Percentiles rank a stretch among this genome's conserved stretches.
Conservation (phyloP, 192 early-diverging fungal genomes). For the Cetraspora pellucida region DNA sequence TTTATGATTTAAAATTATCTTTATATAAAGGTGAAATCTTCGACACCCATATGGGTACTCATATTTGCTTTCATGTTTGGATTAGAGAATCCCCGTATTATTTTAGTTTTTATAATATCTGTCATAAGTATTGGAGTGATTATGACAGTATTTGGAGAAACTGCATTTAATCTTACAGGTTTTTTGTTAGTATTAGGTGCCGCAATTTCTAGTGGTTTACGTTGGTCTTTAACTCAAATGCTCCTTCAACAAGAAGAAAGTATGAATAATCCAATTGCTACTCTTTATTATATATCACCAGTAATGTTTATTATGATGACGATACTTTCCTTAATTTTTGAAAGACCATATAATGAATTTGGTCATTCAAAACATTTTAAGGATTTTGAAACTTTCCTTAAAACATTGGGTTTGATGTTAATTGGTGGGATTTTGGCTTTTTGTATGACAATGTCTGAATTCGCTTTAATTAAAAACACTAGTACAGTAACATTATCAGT, state of each 20-base stretch:
- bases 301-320: conserved; percentile 72
- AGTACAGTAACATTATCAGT: conserved; percentile 82
- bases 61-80: conserved; percentile 82
- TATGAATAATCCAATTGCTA: conserved; percentile 80
- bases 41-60: conserved; percentile 69
- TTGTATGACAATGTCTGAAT: conserved; percentile 78
- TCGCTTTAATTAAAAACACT: conserved; percentile 73
- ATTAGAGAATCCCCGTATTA: conserved; percentile 66
- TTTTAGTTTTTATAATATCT: conserved; percentile 65
- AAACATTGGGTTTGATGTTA: conserved; percentile 57
- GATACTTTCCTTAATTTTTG: conserved; percentile 53
- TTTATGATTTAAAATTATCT: background rate
- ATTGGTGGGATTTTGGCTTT: conserved; percentile 78
- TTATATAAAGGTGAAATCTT: conserved; percentile 57
- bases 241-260: conserved; percentile 68
- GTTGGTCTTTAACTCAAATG: conserved; percentile 83
- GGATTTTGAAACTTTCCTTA: conserved; percentile 38
- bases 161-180: conserved; percentile 59
- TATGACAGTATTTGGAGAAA: conserved; percentile 74
- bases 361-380: conserved; percentile 57
- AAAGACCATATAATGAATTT: conserved; percentile 61
- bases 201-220: conserved; percentile 74
- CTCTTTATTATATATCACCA: conserved; percentile 74
- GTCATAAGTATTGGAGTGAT: conserved; percentile 77
- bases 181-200: conserved; percentile 64